Evolutionary conservation across 306 rosid genomes (phyloP), one percentile per base, ranked within the genome.

Genomic region (Argentina anserina): DNA sequence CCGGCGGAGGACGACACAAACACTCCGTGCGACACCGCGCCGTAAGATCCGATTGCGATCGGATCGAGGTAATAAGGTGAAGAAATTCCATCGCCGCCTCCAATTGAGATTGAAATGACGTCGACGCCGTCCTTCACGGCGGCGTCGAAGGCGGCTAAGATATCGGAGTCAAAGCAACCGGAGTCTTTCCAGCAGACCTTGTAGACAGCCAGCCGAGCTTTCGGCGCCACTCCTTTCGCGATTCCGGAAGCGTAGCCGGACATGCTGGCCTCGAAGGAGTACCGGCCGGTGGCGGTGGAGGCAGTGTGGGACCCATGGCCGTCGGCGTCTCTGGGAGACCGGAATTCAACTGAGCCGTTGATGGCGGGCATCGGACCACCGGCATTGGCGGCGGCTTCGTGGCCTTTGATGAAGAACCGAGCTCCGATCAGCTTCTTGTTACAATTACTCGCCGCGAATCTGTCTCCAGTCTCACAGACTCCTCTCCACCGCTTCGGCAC

Each of bases 251-350:
- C 98, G 40, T 87, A 93, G 7, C 98, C 98, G 11, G 85, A 75
- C 93, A 93, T 82, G 82, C 76, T 93, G 0, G 98, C 98, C 58
- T 79, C 78, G 31, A 87, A 90, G 6, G 90, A 72, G 46, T 93
- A 85, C 20, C 96, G 75, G 3, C 98, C 98, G 0, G 92, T 92
- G 1, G 96, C 98, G 6, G 98, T 93, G 10, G 97, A 89, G 0
- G 98, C 98, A 4, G 98, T 93, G 78, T 93, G 98, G 9, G 96
- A 90, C 7, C 98, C 98, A 41, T 93, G 98, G 2, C 98, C 98
- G 50, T 93, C 98, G 25, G 97, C 92, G 29, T 90, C 98, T 47
- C 98, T 83, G 15, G 98, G 96, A 0, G 98, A 93, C 21, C 97
- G 84, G 21, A 73, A 93, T 68, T 93, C 97, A 1, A 86, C 68